phyloP scores from a whole-genome alignment of 1,139 yeast species.

The Taiozyma onychis region DNA sequence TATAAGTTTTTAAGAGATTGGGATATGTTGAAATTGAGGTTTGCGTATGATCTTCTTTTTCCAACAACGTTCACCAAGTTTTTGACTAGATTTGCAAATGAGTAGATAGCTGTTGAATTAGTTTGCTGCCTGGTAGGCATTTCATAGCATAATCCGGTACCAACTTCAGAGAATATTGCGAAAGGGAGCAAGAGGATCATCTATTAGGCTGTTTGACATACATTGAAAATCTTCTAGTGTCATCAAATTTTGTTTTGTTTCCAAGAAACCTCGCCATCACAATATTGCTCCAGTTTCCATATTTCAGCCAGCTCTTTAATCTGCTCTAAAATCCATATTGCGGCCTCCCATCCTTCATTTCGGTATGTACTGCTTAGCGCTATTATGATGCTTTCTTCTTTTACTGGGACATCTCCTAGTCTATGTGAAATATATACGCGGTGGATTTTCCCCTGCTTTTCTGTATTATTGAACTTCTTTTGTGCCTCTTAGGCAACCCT shows the following conservation, averaged over 20 bases:
- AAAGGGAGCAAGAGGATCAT: too few relatives aligned
- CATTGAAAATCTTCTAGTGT: too few relatives aligned
- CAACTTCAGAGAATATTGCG: too few relatives aligned
- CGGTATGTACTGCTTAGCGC: slow-evolving; percentile 41
- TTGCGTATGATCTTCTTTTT: too few relatives aligned
- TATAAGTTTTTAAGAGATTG: too few relatives aligned
- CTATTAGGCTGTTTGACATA: too few relatives aligned
- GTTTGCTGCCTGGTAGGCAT: too few relatives aligned
- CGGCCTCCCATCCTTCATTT: slow-evolving; percentile 42
- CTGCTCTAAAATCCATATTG: slow-evolving; percentile 36
- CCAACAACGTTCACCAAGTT: too few relatives aligned
- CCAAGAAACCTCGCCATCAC: slow-evolving; percentile 34
- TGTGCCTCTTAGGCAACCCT: slow-evolving; percentile 31
- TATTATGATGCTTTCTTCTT: slow-evolving; percentile 39
- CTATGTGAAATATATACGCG: slow-evolving; percentile 37
- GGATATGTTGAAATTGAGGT: too few relatives aligned
- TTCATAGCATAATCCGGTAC: too few relatives aligned
- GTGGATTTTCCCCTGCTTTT: slow-evolving; percentile 20
- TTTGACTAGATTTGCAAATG: too few relatives aligned
- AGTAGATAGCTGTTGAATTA: too few relatives aligned
- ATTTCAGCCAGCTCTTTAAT: slow-evolving; percentile 40
- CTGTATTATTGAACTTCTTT: slow-evolving; percentile 17
- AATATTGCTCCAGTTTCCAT: slow-evolving; percentile 41
- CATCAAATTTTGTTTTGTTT: slow-evolving; percentile 29
- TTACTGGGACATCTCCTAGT: slow-evolving; percentile 41